Percentiles rank a stretch among this genome's conserved stretches.
These are phyloP conservation scores for Prinsepia uniflora DNA, from an alignment of 306 rosid genomes.

Conservation along the genomic window DNA sequence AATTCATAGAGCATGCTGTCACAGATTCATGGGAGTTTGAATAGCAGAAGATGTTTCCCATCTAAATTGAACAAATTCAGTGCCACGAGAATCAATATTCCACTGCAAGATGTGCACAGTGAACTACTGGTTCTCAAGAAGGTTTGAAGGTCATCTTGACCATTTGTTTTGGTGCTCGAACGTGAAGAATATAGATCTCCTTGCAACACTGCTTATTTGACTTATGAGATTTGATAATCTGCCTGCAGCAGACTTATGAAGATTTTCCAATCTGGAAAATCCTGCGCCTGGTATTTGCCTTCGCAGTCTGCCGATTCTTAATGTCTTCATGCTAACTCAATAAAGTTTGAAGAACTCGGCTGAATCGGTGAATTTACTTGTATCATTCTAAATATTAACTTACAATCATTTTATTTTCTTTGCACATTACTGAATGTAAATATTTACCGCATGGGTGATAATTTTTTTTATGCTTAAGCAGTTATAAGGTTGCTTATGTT, in stretches of 20 bases:
- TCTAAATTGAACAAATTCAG: slow-evolving; percentile 6
- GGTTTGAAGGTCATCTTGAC: slow-evolving; percentile 1
- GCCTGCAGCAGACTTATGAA: too few species aligned
- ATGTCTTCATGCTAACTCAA: background rate
- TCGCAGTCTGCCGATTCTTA: background rate
- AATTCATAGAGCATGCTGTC: slow-evolving; percentile 36
- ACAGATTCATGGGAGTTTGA: slow-evolving; percentile 19
- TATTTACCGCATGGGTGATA: background rate
- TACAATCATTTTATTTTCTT: background rate
- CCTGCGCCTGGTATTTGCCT: background rate
- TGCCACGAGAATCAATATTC: slow-evolving; percentile 9
- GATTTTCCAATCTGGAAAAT: background rate
- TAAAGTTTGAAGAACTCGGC: background rate
- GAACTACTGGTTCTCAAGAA: slow-evolving; percentile 8
- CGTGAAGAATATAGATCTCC: background rate
- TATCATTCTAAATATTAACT: background rate
- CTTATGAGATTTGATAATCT: slow-evolving; percentile 1
- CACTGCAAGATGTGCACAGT: slow-evolving; percentile 17
- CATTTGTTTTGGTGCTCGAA: background rate
- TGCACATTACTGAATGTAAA: background rate
- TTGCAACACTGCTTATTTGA: background rate
- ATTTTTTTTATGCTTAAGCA: background rate
- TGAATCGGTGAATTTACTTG: background rate
- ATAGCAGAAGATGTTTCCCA: slow-evolving; percentile 5
- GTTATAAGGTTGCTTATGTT: background rate